Conservation (phyloP, 1,284 basidiomycete genomes). For the Irpex rosettiformis region DNA sequence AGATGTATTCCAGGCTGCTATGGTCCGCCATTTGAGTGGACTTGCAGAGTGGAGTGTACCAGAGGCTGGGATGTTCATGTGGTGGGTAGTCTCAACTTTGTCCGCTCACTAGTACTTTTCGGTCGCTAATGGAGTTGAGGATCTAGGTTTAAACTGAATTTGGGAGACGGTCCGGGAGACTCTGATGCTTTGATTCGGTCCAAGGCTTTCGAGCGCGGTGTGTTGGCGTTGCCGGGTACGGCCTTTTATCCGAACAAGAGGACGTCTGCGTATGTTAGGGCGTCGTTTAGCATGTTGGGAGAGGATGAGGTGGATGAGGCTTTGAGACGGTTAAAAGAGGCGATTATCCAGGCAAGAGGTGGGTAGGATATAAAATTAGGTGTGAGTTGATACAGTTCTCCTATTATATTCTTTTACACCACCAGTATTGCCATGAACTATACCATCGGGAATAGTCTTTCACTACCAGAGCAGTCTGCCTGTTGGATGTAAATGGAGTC, state of each 20-base stretch:
- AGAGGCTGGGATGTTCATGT: conserved; percentile 90
- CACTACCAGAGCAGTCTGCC: no score
- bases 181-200: conserved; percentile 75
- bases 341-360: neutral
- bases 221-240: conserved; percentile 85
- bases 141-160: conserved; percentile 63
- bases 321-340: conserved; percentile 32
- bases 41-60: conserved; percentile 84
- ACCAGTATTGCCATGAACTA: no score
- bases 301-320: conserved; percentile 75
- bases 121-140: neutral
- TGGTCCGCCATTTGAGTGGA: conserved; percentile 70
- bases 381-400: no score
- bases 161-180: conserved; percentile 53
- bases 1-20: conserved; percentile 76
- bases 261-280: conserved; percentile 72
- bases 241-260: conserved; percentile 72
- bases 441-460: no score
- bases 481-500: no score
- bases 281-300: conserved; percentile 76
- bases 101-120: neutral
- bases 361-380: neutral
- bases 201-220: conserved; percentile 77
- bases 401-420: no score
- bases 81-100: conserved; percentile 43